Evolutionary conservation across 2,329 filamentous ascomycete species (phyloP).

Genomic region (Apiospora hydei): DNA sequence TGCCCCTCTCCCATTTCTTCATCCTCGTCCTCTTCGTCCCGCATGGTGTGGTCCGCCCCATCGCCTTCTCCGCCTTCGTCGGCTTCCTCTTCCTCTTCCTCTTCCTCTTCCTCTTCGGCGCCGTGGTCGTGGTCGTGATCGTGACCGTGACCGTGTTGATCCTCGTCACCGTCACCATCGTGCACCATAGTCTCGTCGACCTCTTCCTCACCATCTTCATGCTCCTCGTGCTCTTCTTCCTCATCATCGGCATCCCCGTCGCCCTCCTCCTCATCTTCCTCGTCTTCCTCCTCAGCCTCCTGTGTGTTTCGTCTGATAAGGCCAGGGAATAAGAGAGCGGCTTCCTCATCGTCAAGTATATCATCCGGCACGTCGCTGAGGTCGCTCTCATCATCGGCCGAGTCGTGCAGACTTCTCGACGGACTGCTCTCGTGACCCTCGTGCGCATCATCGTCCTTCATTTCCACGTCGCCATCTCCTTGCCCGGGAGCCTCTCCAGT

Average conservation of each 20-base stretch:
- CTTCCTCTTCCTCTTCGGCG: slow-evolving; percentile 34
- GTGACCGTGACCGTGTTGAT: background rate
- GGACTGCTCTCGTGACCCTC: slow-evolving; percentile 53
- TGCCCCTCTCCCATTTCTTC: slow-evolving; percentile 28
- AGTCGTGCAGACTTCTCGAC: slow-evolving; percentile 68
- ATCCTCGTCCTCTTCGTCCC: slow-evolving; percentile 32
- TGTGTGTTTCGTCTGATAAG: slow-evolving; percentile 47
- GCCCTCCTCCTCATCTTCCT: slow-evolving; percentile 33
- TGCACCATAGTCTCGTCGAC: slow-evolving; percentile 28
- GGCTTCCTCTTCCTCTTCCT: slow-evolving; percentile 28
- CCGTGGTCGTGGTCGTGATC: slow-evolving; percentile 25
- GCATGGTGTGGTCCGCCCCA: slow-evolving; percentile 31
- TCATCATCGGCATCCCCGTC: slow-evolving; percentile 33
- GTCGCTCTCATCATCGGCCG: slow-evolving; percentile 73
- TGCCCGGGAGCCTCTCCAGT: slow-evolving; percentile 37
- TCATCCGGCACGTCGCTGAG: slow-evolving; percentile 67
- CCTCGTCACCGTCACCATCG: slow-evolving; percentile 16
- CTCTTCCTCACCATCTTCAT: slow-evolving; percentile 31
- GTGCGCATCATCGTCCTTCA: slow-evolving; percentile 30
- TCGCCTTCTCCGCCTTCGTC: slow-evolving; percentile 28
- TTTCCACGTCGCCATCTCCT: slow-evolving; percentile 40
- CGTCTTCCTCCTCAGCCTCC: slow-evolving; percentile 26
- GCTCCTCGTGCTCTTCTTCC: slow-evolving; percentile 30
- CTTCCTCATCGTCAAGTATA: slow-evolving; percentile 57
- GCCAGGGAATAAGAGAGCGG: slow-evolving; percentile 60